phyloP scores from a whole-genome alignment of 345 rosid genomes.

The Gynandropsis gynandra region DNA sequence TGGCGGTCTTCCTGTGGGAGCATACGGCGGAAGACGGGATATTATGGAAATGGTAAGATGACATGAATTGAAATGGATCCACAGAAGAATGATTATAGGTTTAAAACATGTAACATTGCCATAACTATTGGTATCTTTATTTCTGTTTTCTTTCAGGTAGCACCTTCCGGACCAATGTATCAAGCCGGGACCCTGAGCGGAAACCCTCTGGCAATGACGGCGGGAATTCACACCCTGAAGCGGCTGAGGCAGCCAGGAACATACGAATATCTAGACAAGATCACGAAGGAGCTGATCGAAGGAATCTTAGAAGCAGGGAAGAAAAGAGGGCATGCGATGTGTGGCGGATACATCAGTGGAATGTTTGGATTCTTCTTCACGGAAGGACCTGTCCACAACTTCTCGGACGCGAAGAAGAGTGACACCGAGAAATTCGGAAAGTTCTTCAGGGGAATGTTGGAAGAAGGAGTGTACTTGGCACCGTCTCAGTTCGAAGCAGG shows the following conservation, averaged over 20 bases:
- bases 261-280: constrained; percentile 68
- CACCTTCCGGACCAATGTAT: constrained; percentile 98
- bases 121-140: not conserved
- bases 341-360: constrained; percentile 72
- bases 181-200: constrained; percentile 97
- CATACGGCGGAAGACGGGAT: constrained; percentile 78
- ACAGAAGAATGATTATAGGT: too few relatives aligned
- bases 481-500: constrained; percentile 99
- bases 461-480: constrained; percentile 94
- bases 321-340: constrained; percentile 77
- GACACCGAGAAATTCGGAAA: constrained; percentile 68
- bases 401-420: constrained; percentile 77
- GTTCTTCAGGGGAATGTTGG: constrained; percentile 73
- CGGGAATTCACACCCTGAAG: constrained; percentile 75
- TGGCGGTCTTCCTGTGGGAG: constrained; percentile 86
- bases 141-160: constrained; percentile 30
- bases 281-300: constrained; percentile 52
- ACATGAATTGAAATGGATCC: not conserved
- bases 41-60: constrained; percentile 62
- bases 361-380: constrained; percentile 98
- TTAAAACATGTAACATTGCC: too few relatives aligned
- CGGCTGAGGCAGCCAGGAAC: constrained; percentile 65
- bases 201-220: constrained; percentile 93
- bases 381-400: constrained; percentile 76
- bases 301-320: constrained; percentile 78